phyloP scores from a whole-genome alignment of 108 stramenopile genomes.

The Aurantiochytrium sp. region DNA sequence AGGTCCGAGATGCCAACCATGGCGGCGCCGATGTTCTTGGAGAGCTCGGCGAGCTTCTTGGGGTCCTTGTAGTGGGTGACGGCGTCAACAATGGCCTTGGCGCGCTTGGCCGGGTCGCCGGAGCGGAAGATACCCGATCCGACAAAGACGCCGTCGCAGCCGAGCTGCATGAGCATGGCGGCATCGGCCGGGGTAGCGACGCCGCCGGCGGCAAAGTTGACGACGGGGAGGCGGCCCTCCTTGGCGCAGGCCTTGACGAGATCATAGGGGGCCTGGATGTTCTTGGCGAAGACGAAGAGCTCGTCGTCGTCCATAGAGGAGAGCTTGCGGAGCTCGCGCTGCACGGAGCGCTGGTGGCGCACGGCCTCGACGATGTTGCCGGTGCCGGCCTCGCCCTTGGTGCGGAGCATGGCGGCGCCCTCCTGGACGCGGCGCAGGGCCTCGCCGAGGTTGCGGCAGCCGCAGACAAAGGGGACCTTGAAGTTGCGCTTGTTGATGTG shows the following conservation, averaged over 20 bases:
- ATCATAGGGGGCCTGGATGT: conserved; percentile 85
- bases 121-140: conserved; percentile 97
- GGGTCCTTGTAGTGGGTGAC: conserved; percentile 93
- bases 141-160: conserved; percentile 97
- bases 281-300: conserved; percentile 92
- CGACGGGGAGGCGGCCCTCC: conserved; percentile 88
- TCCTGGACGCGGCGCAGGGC: conserved; percentile 92
- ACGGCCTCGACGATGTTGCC: conserved; percentile 98
- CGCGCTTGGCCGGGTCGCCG: conserved; percentile 83
- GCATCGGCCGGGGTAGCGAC: conserved; percentile 98
- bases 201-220: conserved; percentile 98
- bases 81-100: conserved; percentile 89
- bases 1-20: conserved; percentile 97
- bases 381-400: conserved; percentile 99
- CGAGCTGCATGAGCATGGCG: conserved; percentile 99
- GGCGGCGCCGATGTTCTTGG: conserved; percentile 87
- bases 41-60: conserved; percentile 88
- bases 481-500: conserved; percentile 96
- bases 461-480: conserved; percentile 97
- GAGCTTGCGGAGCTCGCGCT: conserved; percentile 75
- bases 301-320: conserved; percentile 86
- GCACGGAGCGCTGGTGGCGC: conserved; percentile 86
- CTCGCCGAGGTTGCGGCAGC: conserved; percentile 97
- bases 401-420: conserved; percentile 96
- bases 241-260: conserved; percentile 79